Conservation (phyloP, 495 filamentous ascomycete species). For the Aspergillus incahuasiensis region DNA sequence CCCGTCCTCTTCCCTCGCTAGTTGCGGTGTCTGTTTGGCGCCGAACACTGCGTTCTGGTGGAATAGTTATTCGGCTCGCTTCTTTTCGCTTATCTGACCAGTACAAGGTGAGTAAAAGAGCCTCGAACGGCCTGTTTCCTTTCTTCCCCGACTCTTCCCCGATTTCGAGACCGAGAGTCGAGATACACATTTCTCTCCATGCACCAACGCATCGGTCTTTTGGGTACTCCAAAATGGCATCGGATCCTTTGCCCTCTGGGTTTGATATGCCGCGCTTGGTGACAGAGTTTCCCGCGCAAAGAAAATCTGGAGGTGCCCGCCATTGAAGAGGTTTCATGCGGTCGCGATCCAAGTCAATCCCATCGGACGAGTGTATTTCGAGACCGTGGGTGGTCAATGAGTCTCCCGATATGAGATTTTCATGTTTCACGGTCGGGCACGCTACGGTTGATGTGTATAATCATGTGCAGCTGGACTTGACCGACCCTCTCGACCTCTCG, state of each 20-base stretch:
- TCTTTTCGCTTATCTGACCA: constrained; percentile 29
- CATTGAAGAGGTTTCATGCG: constrained; percentile 11
- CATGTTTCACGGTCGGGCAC: neutral
- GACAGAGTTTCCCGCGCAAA: constrained; percentile 2
- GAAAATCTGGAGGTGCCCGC: constrained; percentile 1
- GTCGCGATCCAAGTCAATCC: constrained; percentile 16
- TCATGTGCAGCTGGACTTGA: neutral
- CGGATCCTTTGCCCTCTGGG: neutral
- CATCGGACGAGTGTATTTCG: neutral
- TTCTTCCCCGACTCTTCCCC: constrained; percentile 11
- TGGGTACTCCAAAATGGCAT: neutral
- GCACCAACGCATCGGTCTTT: neutral
- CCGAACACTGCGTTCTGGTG: constrained; percentile 24
- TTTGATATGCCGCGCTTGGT: neutral
- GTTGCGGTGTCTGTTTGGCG: constrained; percentile 20
- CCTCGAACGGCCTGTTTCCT: constrained; percentile 18
- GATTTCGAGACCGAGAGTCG: constrained; percentile 9
- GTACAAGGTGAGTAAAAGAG: constrained; percentile 29
- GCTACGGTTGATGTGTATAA: neutral
- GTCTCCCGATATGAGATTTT: neutral
- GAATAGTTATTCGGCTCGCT: constrained; percentile 27
- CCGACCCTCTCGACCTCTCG: neutral
- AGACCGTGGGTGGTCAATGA: neutral
- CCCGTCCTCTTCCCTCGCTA: constrained; percentile 10
- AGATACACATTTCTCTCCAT: constrained; percentile 5